phyloP scores from a whole-genome alignment of 1,139 yeast genomes.

The Wickerhamiella pararugosa region DNA sequence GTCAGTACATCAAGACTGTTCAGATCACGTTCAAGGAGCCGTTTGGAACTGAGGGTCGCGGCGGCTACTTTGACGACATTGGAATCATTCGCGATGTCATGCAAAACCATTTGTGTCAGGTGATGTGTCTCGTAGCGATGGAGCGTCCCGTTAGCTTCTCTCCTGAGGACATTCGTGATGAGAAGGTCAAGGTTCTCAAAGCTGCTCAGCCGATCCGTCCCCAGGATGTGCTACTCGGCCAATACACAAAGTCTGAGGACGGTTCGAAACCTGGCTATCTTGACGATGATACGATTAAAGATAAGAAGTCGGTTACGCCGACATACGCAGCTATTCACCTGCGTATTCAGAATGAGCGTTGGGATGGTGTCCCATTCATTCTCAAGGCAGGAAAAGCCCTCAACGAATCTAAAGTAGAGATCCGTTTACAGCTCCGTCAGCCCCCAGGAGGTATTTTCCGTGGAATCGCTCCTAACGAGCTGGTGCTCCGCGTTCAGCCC shows the following conservation, averaged over 20 bases:
- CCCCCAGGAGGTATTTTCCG: constrained; percentile 66
- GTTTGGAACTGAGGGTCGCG: constrained; percentile 97
- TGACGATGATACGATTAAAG: constrained; percentile 86
- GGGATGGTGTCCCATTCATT: constrained; percentile 97
- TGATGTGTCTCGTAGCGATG: constrained; percentile 82
- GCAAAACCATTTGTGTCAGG: constrained; percentile 94
- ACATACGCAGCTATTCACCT: constrained; percentile 82
- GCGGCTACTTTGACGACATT: constrained; percentile 89
- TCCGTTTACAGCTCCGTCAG: constrained; percentile 81
- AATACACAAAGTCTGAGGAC: constrained; percentile 69
- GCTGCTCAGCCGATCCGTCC: constrained; percentile 56
- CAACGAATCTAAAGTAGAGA: constrained; percentile 80
- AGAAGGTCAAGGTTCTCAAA: constrained; percentile 82
- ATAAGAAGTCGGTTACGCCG: constrained; percentile 63
- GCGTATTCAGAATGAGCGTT: constrained; percentile 75
- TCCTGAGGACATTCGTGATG: constrained; percentile 91
- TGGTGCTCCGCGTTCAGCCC: constrained; percentile 90
- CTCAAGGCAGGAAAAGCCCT: constrained; percentile 95
- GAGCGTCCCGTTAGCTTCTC: constrained; percentile 84
- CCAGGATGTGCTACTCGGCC: constrained; percentile 68
- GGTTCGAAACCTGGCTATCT: constrained; percentile 80
- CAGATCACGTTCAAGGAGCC: constrained; percentile 92
- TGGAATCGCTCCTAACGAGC: constrained; percentile 76
- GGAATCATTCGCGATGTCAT: constrained; percentile 97
- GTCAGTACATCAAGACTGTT: constrained; percentile 56